phyloP scores from a whole-genome alignment of 2,329 filamentous ascomycete genomes.

The Botrytis hyacinthi region DNA sequence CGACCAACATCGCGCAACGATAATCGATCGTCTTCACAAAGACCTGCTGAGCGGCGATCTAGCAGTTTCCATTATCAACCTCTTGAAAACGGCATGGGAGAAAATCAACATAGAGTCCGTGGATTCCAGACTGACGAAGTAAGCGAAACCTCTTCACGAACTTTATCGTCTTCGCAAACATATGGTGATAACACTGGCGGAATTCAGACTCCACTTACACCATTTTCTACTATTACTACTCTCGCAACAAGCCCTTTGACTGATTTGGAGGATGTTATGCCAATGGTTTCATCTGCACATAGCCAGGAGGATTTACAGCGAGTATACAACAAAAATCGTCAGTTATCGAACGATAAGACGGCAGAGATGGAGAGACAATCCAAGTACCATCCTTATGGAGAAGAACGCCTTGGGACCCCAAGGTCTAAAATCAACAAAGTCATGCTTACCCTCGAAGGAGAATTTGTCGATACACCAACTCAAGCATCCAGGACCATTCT shows the following conservation, averaged over 20 bases:
- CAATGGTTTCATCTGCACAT: constrained; percentile 3
- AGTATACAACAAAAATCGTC: constrained; percentile 10
- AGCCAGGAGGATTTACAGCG: constrained; percentile 13
- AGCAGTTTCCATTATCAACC: background rate
- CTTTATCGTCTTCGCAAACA: background rate
- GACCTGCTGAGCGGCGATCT: constrained; percentile 11
- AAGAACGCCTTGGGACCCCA: background rate
- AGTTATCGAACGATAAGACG: background rate
- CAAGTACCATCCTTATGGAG: constrained; percentile 2
- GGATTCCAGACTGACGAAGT: background rate
- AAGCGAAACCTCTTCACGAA: background rate
- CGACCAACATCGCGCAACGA: background rate
- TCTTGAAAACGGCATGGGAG: background rate
- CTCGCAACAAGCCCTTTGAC: constrained; percentile 12
- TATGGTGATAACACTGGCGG: background rate
- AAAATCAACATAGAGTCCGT: background rate
- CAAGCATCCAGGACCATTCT: background rate
- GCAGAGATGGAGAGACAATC: background rate
- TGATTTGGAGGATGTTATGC: constrained; percentile 14
- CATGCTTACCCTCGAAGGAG: background rate
- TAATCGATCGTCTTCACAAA: background rate
- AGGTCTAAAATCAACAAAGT: background rate
- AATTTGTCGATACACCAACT: background rate
- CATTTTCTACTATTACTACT: constrained; percentile 17
- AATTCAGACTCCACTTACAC: constrained; percentile 9